These are phyloP conservation scores for Podospora fimiseda DNA, from an alignment of 495 filamentous ascomycete genomes.

Conservation along the genomic window DNA sequence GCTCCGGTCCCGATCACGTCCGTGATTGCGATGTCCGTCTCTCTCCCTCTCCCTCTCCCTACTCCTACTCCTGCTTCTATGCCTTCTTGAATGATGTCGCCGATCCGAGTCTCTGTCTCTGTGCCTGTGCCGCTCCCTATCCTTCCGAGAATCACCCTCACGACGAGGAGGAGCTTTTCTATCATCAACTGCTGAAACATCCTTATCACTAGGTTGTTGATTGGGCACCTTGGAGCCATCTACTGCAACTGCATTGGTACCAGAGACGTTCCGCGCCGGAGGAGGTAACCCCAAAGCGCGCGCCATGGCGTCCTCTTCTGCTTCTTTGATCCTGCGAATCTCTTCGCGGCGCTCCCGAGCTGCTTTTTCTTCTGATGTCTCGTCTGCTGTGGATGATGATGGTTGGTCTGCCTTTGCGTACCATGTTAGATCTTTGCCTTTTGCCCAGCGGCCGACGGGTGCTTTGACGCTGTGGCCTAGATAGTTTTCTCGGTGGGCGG, in stretches of 20 bases:
- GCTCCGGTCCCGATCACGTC: conserved; percentile 33
- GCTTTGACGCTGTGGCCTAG: conserved; percentile 95
- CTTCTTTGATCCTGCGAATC: conserved; percentile 76
- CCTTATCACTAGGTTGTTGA: no score
- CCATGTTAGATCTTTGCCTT: conserved; percentile 79
- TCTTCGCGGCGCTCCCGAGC: conserved; percentile 69
- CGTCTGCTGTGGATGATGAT: conserved; percentile 33
- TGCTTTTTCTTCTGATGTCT: conserved; percentile 56
- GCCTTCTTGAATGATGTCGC: conserved; percentile 5
- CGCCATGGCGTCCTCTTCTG: conserved; percentile 84
- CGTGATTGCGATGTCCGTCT: conserved; percentile 34
- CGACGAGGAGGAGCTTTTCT: not conserved
- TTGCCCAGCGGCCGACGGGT: conserved; percentile 93
- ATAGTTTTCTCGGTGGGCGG: conserved; percentile 90
- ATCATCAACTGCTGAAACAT: no score
- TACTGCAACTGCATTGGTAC: conserved; percentile 45
- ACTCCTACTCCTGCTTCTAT: conserved; percentile 15
- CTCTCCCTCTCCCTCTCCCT: conserved; percentile 23
- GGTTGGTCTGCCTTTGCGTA: conserved; percentile 79
- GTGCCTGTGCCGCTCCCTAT: conserved; percentile 21
- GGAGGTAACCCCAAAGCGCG: conserved; percentile 73
- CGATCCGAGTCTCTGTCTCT: conserved; percentile 11
- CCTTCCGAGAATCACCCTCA: conserved; percentile 12
- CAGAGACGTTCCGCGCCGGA: conserved; percentile 41
- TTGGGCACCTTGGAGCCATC: conserved; percentile 18